phyloP scores from a whole-genome alignment of 176 grass and related monocot species.

The sorghum (Sorghum bicolor) region Sorghum_bicolor_NCBIv3 NC_012877.2:59252501-59253000 shows the following conservation, averaged over 20 bases:
- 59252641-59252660: slow-evolving; percentile 28
- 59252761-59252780: slow-evolving; percentile 34
- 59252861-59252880: not conserved
- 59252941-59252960: not conserved
- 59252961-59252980: not conserved
- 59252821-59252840: not conserved
- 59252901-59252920: slow-evolving; percentile 13
- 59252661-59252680: too few species aligned
- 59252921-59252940: slow-evolving; percentile 3
- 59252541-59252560: slow-evolving; percentile 27
- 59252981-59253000: slow-evolving; percentile 38
- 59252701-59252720: not conserved
- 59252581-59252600: slow-evolving; percentile 14
- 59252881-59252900: slow-evolving; percentile 37
- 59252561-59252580: not conserved
- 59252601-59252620: not conserved
- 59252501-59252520: slow-evolving; percentile 28
- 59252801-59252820: slow-evolving; percentile 42
- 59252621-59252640: not conserved
- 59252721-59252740: not conserved
- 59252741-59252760: not conserved
- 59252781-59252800: slow-evolving; percentile 25
- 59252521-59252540: not conserved
- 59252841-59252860: slow-evolving; percentile 7
- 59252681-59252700: not conserved